A percentile compares a stretch with the other conserved stretches of the same genome.
Conservation (phyloP, 805 yeast species). For the Zygosaccharomyces gambellarensis region DNA sequence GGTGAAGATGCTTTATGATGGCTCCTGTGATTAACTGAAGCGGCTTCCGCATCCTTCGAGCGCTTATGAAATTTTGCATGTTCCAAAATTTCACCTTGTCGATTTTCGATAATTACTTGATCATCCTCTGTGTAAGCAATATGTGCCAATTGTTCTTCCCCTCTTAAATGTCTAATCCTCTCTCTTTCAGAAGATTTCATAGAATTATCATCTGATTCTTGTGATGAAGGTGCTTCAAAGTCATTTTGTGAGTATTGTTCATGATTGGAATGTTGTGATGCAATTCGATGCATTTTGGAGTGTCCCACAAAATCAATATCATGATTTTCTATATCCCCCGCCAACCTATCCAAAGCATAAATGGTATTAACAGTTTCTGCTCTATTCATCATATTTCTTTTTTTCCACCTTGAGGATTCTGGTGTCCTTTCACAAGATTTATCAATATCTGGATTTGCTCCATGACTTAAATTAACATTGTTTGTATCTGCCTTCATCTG, state of each 20-base stretch:
- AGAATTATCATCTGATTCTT: constrained; percentile 7
- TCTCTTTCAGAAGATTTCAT: constrained; percentile 13
- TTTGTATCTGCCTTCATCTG: constrained; percentile 42
- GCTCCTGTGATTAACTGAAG: constrained; percentile 13
- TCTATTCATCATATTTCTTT: constrained; percentile 1
- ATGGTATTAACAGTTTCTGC: constrained; percentile 10
- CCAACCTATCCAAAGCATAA: constrained; percentile 10
- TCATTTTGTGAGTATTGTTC: constrained; percentile 7
- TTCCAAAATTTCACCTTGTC: constrained; percentile 73
- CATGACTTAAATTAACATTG: constrained; percentile 37
- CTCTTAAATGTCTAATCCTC: constrained; percentile 18
- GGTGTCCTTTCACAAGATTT: background rate
- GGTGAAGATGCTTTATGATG: constrained; percentile 29
- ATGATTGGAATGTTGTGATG: background rate
- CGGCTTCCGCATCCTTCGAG: constrained; percentile 10
- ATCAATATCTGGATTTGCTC: constrained; percentile 13
- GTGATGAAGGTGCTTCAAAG: background rate
- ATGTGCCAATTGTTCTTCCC: constrained; percentile 28
- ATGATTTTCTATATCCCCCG: constrained; percentile 1
- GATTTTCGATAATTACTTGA: constrained; percentile 71
- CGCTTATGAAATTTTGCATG: constrained; percentile 37
- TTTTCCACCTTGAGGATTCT: background rate
- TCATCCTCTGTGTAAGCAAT: constrained; percentile 66
- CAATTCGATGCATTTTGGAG: background rate
- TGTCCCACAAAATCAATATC: constrained; percentile 2